A percentile compares a stretch with the other conserved stretches of the same genome.
Conservation (phyloP, 257 asterid species). For the Nicotiana obtusifolia region DNA sequence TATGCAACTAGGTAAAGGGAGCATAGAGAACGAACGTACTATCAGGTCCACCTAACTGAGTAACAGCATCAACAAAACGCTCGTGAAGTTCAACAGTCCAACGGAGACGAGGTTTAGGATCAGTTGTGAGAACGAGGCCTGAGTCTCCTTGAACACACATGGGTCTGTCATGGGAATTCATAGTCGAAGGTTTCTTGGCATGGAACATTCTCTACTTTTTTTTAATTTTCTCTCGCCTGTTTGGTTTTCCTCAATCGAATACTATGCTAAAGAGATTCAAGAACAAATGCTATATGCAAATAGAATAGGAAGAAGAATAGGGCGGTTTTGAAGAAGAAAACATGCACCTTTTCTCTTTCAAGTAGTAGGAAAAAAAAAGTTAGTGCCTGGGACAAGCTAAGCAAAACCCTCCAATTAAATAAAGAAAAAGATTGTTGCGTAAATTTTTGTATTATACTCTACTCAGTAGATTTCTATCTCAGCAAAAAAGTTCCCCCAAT, state of each 20-base stretch:
- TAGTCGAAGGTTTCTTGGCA: conserved; percentile 28
- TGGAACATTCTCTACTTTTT: conserved; percentile 28
- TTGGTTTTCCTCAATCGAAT: conserved; percentile 2
- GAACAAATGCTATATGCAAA: conserved; percentile 29
- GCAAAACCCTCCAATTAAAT: conserved; percentile 1
- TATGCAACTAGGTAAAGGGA: neutral
- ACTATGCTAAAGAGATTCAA: conserved; percentile 22
- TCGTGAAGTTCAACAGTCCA: conserved; percentile 94
- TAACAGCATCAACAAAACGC: conserved; percentile 88
- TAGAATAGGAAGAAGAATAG: conserved; percentile 13
- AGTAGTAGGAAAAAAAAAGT: neutral
- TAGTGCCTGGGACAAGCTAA: conserved; percentile 9
- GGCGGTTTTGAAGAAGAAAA: conserved; percentile 20
- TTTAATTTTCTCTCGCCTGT: neutral
- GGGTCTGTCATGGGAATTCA: conserved; percentile 32
- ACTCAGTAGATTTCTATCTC: neutral
- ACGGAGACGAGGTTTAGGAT: conserved; percentile 89
- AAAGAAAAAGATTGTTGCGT: neutral
- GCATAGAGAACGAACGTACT: conserved; percentile 26
- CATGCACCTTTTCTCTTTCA: conserved; percentile 1
- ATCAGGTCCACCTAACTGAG: conserved; percentile 92
- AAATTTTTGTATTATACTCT: neutral
- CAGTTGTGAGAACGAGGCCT: conserved; percentile 88
- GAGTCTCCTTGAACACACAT: conserved; percentile 65
- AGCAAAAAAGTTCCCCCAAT: neutral